A percentile compares a stretch with the other conserved stretches of the same genome.
Evolutionary conservation across 352 stramenopile genomes (phyloP).

Genomic region (Phytopythium vexans): DNA sequence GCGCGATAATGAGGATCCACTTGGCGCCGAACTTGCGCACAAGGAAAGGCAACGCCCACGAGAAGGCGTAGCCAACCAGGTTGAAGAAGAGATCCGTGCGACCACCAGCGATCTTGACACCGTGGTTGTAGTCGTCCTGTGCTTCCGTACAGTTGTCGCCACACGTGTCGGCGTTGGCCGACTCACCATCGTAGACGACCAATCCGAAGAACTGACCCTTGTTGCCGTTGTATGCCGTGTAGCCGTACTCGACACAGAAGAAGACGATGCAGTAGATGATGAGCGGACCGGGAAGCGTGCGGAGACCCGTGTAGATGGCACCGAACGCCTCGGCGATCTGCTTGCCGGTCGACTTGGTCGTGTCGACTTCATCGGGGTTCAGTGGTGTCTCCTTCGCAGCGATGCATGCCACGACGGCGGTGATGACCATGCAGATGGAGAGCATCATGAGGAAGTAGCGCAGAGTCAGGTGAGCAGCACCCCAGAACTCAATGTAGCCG

Average conservation of each 20-base stretch:
- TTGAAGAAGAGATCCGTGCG: conserved; percentile 14
- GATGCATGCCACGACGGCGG: conserved; percentile 4
- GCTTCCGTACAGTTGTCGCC: conserved; percentile 19
- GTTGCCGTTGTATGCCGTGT: conserved; percentile 57
- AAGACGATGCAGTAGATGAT: conserved; percentile 41
- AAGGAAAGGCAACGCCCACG: conserved; percentile 37
- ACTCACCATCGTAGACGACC: conserved; percentile 30
- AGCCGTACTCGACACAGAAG: conserved; percentile 47
- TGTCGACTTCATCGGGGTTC: not conserved
- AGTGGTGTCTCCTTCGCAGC: conserved; percentile 20
- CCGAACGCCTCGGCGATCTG: conserved; percentile 2
- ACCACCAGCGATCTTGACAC: conserved; percentile 46
- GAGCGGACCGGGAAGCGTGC: conserved; percentile 30
- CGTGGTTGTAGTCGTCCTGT: conserved; percentile 43
- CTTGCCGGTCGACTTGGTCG: not conserved
- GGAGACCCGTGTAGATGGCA: conserved; percentile 14
- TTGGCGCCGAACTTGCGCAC: conserved; percentile 34
- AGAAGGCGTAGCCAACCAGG: conserved; percentile 32
- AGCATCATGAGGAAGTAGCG: conserved; percentile 19
- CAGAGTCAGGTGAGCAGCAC: conserved; percentile 14
- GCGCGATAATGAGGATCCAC: conserved; percentile 22
- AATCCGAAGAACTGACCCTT: conserved; percentile 62
- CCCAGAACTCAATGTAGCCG: conserved; percentile 17
- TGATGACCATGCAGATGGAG: conserved; percentile 15
- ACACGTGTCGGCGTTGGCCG: conserved; percentile 23